A percentile compares a stretch with the other conserved stretches of the same genome.
phyloP scores from a whole-genome alignment of 345 rosid species.

The Geranium rotundifolium region DNA sequence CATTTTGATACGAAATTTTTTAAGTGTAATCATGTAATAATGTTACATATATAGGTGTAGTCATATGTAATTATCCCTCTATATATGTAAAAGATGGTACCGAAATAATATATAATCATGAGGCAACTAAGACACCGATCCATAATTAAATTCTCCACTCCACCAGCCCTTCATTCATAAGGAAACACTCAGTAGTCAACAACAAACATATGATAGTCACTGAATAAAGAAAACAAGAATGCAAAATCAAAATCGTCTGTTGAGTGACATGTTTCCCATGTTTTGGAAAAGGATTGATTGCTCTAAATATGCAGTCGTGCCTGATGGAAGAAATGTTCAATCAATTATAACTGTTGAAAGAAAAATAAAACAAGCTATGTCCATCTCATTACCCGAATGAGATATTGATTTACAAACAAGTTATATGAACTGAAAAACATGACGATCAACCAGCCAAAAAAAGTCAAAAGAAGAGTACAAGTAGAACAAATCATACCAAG shows the following conservation, averaged over 20 bases:
- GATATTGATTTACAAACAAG: too few species aligned
- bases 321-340: slow-evolving; percentile 23
- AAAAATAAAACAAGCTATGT: neutral
- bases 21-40: too few species aligned
- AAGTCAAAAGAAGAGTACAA: neutral
- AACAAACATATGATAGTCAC: neutral
- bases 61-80: too few species aligned
- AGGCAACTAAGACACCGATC: slow-evolving; percentile 83
- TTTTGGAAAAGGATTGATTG: slow-evolving; percentile 61
- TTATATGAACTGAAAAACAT: neutral
- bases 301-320: slow-evolving; percentile 58
- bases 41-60: too few species aligned
- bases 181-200: slow-evolving; percentile 8
- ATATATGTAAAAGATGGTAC: slow-evolving; percentile 50
- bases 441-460: neutral
- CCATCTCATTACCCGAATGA: neutral
- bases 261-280: slow-evolving; percentile 62
- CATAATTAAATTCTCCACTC: slow-evolving; percentile 82
- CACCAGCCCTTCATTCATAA: slow-evolving; percentile 71
- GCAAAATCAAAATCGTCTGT: slow-evolving; percentile 1
- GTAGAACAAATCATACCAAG: slow-evolving; percentile 29
- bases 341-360: neutral
- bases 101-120: slow-evolving; percentile 76
- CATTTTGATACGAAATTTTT: too few species aligned
- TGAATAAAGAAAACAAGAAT: neutral